Base-by-base conservation (phyloP, 805 yeast genomes). In the Lachancea waltii region DNA sequence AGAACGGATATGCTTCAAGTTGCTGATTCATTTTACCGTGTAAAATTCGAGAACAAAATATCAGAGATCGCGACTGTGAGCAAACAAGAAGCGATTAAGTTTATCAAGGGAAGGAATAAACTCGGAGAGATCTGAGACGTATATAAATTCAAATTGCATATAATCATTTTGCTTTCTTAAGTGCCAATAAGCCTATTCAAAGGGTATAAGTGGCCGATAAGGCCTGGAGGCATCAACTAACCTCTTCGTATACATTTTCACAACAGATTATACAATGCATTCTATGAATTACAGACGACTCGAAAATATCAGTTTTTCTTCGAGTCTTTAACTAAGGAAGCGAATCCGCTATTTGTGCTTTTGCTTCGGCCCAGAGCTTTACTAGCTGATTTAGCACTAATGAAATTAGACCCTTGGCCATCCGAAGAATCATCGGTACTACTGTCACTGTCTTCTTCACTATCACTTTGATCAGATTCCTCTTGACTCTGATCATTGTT, bases 1-100 rank as follows among this genome's bases (percentile, higher is more conserved):
- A 70, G 97, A 50, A 85, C 95, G 1, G 98, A 92, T 58, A 79
- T 92, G 85, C 65, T 92, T 25, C 79, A 79, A 45, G 85, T 80
- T 6, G 95, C 96, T 5, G 85, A 85, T 57, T 79, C 77, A 44
- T 87, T 83, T 54, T 90, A 77, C 56, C 95, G 97, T 15, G 96
- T 92, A 1, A 75, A 77, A 65, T 90, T 79, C 57, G 77, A 75
- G 43, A 81, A 85, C 54, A 85, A 85, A 53, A 85, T 84, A 33
- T 85, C 95, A 40, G 71, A 82, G 0, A 80, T 90, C 2, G 70
- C 75, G 44, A 84, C 80, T 42, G 84, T 90, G 40, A 67, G 72
- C 17, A 72, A 72, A 41, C 77, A 76, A 3, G 83, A 80, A 32
- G 97, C 98, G 3, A 60, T 85, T 47, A 70, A 75, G n/a, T 86